Conservation (phyloP, 495 filamentous ascomycete genomes). For the Neurospora intermedia region DNA sequence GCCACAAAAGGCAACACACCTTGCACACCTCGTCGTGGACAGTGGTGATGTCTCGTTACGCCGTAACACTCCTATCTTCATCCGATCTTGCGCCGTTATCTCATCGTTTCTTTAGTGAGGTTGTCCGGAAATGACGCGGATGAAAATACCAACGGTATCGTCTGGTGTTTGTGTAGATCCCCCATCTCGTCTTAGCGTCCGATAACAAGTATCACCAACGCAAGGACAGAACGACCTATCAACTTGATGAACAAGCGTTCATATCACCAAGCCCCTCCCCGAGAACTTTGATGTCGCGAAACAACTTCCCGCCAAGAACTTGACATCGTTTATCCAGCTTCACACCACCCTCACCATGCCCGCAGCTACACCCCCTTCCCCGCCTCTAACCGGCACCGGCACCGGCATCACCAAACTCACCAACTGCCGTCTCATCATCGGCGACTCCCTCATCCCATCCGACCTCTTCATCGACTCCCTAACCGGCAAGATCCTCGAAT, state of each 20-base stretch:
- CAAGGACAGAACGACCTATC: not conserved
- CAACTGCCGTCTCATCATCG: constrained; percentile 62
- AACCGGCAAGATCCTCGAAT: constrained; percentile 65
- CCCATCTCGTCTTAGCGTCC: not conserved
- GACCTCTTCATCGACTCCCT: constrained; percentile 71
- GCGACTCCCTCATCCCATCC: constrained; percentile 50
- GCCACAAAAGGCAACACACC: not conserved
- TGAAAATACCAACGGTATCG: not conserved
- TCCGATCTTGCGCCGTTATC: not conserved
- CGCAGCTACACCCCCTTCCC: not conserved
- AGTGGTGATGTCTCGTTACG: not conserved
- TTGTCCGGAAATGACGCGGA: not conserved
- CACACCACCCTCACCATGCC: not conserved
- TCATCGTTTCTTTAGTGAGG: not conserved
- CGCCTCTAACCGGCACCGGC: not conserved
- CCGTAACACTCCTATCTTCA: not conserved
- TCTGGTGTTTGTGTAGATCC: not conserved
- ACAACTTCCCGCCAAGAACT: not conserved
- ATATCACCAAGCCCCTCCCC: not conserved
- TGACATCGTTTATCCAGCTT: not conserved
- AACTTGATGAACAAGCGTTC: not conserved
- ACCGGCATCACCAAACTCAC: constrained; percentile 68
- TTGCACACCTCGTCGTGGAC: not conserved
- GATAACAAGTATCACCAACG: not conserved
- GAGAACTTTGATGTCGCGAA: not conserved